Conservation (phyloP, 768 basidiomycete species). For the Leucocoprinus leucothites region DNA sequence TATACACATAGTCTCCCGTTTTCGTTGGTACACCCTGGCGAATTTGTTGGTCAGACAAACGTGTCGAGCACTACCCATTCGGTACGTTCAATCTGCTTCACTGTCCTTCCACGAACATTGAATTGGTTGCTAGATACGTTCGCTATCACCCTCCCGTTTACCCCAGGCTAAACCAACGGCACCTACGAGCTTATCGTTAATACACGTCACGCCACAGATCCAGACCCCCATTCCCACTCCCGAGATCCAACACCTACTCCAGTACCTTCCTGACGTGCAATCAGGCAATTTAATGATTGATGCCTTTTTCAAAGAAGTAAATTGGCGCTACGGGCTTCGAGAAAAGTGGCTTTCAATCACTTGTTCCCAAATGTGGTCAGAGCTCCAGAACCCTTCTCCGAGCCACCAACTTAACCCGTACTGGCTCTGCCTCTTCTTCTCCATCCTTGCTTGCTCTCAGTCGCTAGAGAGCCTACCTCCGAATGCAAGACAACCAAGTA, state of each 20-base stretch:
- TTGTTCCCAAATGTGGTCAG: slow-evolving; percentile 44
- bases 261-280: slow-evolving; percentile 28
- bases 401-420: slow-evolving; percentile 42
- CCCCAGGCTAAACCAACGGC: slow-evolving; percentile 39
- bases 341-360: slow-evolving; percentile 44
- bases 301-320: slow-evolving; percentile 41
- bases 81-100: slow-evolving; percentile 23
- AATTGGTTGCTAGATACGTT: slow-evolving; percentile 30
- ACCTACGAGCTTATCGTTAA: not conserved
- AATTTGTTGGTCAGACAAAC: slow-evolving; percentile 48
- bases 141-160: slow-evolving; percentile 29
- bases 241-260: slow-evolving; percentile 30
- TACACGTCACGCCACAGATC: not conserved
- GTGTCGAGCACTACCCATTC: slow-evolving; percentile 44
- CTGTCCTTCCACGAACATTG: not conserved
- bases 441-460: slow-evolving; percentile 41
- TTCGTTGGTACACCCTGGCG: slow-evolving; percentile 44
- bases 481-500: slow-evolving; percentile 12
- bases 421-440: slow-evolving; percentile 50
- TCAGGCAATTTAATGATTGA: slow-evolving; percentile 33
- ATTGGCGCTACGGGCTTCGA: slow-evolving; percentile 51
- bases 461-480: slow-evolving; percentile 17
- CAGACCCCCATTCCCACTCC: slow-evolving; percentile 10
- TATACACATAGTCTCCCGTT: slow-evolving; percentile 32
- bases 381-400: slow-evolving; percentile 27